Evolutionary conservation across 257 asterid species (phyloP).

Genomic region (Solanum ossicruentum): DNA sequence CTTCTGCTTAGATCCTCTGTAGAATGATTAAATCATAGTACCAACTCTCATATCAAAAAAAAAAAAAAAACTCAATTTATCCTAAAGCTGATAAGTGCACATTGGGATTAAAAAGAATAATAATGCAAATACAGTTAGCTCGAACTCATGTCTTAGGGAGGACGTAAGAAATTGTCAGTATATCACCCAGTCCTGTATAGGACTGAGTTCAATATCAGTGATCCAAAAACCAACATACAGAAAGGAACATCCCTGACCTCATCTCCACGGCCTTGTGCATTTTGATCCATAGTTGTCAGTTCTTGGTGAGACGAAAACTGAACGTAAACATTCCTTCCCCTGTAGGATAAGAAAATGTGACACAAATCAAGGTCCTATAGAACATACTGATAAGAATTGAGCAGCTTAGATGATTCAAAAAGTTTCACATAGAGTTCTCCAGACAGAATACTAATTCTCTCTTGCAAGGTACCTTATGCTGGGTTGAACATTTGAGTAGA

Average conservation of each 20-base stretch:
- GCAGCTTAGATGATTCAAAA: neutral
- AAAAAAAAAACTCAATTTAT: neutral
- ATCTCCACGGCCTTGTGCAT: constrained; percentile 78
- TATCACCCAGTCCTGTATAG: neutral
- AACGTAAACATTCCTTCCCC: constrained; percentile 95
- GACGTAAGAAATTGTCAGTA: neutral
- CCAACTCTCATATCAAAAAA: neutral
- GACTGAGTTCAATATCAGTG: neutral
- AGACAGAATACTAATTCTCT: neutral
- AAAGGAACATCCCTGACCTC: constrained; percentile 52
- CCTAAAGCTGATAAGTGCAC: neutral
- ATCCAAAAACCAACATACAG: neutral
- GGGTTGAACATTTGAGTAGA: constrained; percentile 73
- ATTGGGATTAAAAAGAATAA: neutral
- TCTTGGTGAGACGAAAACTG: constrained; percentile 99
- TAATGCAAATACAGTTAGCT: neutral
- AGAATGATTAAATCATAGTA: neutral
- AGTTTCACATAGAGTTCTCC: neutral
- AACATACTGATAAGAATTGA: neutral
- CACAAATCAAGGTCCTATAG: neutral
- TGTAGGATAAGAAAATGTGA: constrained; percentile 8
- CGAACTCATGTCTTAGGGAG: neutral
- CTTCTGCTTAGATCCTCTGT: neutral
- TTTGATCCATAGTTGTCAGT: constrained; percentile 86
- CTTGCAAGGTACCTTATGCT: constrained; percentile 53